Base-by-base conservation (phyloP, 495 filamentous ascomycete genomes). In the Penicillium robsamsonii region DNA sequence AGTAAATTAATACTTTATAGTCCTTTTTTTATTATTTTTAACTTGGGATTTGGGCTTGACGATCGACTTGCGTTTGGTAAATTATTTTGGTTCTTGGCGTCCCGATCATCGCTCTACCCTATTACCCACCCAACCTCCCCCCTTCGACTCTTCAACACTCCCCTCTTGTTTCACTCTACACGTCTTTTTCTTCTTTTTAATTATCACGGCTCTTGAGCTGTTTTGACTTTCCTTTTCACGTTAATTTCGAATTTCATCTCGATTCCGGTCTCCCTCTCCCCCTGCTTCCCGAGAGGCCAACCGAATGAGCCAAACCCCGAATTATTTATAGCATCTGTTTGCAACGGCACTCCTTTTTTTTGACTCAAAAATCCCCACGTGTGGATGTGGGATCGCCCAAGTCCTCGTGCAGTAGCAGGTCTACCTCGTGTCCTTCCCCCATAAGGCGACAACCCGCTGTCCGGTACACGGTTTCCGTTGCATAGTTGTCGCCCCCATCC, bases 341-440 rank as follows among this genome's bases (percentile, higher is more conserved):
- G 27, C 45, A 38, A 52, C 57, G 43, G 61, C 61, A 41, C 55
- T 60, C 62, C 57, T 57, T 64, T 61, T 38, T 51, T 40, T 43
- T 11, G 20, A 43, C 22, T 41, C 41, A 33, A 7, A 22, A 20
- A 37, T 25, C 46, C 50, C 61, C 65, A 67, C 65, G 59, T 60
- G 62, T 60, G 53, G 46, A 50, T 46, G 41, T 50, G 48, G 67
- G 50, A 46, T 58, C 53, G 25, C 31, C 58, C 44, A 67, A 56
- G 13, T 53, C 53, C 69, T 72, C 70, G 73, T 67, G 70, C 68
- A 64, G 67, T 72, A 76, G 67, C 69, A 65, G 66, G 70, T 66
- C 65, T 69, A 64, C 62, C 47, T 55, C 50, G 56, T 53, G 30
- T 33, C 54, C 37, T 57, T 17, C 35, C 44, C 38, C 38, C 41